Evolutionary conservation across 257 asterid species (phyloP), one percentile per base, ranked within the genome.

Genomic region (Linderniella brevidens): DNA sequence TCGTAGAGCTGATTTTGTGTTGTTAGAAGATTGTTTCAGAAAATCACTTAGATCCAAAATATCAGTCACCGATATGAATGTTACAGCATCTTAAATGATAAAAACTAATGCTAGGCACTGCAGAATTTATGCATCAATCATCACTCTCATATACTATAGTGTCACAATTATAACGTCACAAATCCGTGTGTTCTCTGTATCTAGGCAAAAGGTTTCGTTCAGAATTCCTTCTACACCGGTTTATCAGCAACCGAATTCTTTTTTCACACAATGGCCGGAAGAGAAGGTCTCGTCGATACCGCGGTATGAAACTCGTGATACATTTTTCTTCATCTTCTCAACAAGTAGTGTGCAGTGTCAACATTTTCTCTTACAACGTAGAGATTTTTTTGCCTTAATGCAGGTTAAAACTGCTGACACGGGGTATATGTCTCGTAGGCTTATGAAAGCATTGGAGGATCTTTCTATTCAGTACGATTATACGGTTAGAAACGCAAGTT

Each of bases 381-480:
- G 25, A 61, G 37, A 35, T 16, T 51, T 17, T 47, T 45, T 50
- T 48, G n/a, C 41, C 57, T 19, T 37, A 11, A 20, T 71, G 64
- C 74, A 88, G 98, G 98, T 88, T 64, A 88, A 88, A 73, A 88
- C 98, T 67, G 98, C 98, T 13, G 94, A 80, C 56, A 88, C 98
- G 4, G 98, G 98, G 43, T 88, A 88, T 70, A 84, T 88, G 95
- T 74, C 98, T 46, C 98, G 98, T 54, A 69, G 98, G 70, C 95
- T 88, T 43, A 84, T 88, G 71, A 88, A 88, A 75, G 79, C 93
- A 60, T 58, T 84, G 63, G 98, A 88, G 67, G 98, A 88, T 53
- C 81, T 88, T 15, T 71, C 92, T 41, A 50, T 88, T 52, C 69
- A 70, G 37, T 88, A 88, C 65, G 98, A 88, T 58, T 61, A 65